A percentile compares a stretch with the other conserved stretches of the same genome.
Conservation (phyloP, 176 grass and related monocot genomes). For the Secale cereale region DNA sequence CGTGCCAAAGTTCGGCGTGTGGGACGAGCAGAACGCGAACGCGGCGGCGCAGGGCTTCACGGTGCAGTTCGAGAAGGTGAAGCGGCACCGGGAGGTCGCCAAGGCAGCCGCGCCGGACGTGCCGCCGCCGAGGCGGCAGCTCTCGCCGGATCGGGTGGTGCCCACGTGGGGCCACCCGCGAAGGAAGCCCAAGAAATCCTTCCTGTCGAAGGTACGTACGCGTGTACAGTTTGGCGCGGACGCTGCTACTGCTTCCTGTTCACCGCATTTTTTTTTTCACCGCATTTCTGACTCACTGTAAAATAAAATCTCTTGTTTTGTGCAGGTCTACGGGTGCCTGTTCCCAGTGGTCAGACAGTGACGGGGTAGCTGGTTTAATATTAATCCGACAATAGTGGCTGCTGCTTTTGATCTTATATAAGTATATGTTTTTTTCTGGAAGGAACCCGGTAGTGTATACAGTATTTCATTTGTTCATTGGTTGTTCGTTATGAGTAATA, state of each 20-base stretch:
- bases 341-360: conserved; percentile 50
- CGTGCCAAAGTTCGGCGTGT: conserved; percentile 68
- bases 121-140: neutral
- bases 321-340: conserved; percentile 41
- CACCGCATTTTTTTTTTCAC: too few species aligned
- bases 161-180: neutral
- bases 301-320: neutral
- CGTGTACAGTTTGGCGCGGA: too few species aligned
- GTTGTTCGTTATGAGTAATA: neutral
- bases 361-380: neutral
- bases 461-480: conserved; percentile 25
- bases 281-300: too few species aligned
- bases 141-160: neutral
- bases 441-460: neutral
- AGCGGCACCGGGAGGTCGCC: conserved; percentile 54
- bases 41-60: conserved; percentile 59
- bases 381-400: neutral
- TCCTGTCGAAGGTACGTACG: conserved; percentile 39
- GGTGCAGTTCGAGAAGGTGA: conserved; percentile 83
- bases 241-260: too few species aligned
- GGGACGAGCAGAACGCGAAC: conserved; percentile 56
- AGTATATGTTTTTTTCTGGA: neutral
- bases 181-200: conserved; percentile 32
- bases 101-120: conserved; percentile 28
- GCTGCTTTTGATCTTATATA: neutral